These are phyloP conservation scores for Styphnolobium japonicum DNA, from an alignment of 306 rosid genomes.

Conservation along the genomic window DNA sequence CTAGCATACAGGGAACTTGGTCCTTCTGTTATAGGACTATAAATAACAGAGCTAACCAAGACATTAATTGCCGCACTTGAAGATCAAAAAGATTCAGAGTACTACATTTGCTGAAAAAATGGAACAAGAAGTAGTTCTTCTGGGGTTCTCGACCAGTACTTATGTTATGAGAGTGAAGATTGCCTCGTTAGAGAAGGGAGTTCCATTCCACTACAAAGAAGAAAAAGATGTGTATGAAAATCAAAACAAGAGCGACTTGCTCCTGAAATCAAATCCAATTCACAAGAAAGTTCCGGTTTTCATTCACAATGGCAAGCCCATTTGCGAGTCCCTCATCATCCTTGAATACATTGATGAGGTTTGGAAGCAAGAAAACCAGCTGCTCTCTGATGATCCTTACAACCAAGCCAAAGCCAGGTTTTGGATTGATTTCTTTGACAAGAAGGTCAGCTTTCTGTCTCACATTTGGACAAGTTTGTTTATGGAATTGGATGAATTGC, in stretches of 20 bases:
- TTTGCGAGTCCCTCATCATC: constrained; percentile 40
- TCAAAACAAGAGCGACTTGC: no score
- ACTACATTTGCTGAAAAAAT: not conserved
- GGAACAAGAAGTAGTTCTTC: not conserved
- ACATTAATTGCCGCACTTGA: not conserved
- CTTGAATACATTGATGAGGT: constrained; percentile 43
- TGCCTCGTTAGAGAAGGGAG: constrained; percentile 22
- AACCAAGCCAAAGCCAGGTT: constrained; percentile 31
- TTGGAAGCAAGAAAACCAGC: constrained; percentile 29
- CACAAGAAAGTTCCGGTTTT: constrained; percentile 32
- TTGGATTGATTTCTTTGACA: constrained; percentile 38
- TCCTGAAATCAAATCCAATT: constrained; percentile 18
- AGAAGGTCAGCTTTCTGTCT: constrained; percentile 11
- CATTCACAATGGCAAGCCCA: constrained; percentile 38
- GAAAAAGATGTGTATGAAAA: constrained; percentile 11
- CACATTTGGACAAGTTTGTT: not conserved
- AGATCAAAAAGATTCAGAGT: not conserved
- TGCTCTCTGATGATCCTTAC: constrained; percentile 27
- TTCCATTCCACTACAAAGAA: constrained; percentile 14
- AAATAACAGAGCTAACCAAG: not conserved
- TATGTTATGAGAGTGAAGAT: constrained; percentile 17
- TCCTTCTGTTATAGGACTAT: not conserved
- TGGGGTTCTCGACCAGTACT: not conserved
- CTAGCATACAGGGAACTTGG: not conserved
- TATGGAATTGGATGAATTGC: not conserved